Base-by-base conservation (phyloP, 1,284 basidiomycete species). In the Cerrena zonata region DNA sequence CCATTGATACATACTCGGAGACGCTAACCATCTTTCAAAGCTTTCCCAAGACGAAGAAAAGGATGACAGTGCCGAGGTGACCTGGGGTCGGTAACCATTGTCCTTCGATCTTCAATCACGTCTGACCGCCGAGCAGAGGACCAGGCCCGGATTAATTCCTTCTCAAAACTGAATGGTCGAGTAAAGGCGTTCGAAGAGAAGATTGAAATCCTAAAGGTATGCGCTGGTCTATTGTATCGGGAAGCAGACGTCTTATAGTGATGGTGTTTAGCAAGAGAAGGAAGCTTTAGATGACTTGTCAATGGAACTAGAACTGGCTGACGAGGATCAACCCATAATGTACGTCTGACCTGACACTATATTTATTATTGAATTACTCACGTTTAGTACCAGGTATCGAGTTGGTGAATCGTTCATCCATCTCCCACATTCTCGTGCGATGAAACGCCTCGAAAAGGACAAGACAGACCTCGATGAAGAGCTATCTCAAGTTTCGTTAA, bases 391-490 rank as follows among this genome's bases (percentile, higher is more conserved):
- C 58, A 92, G 90, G 58, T 98, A 97, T 75, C 89, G 85, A 68
- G 77, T 96, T 40, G 93, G 93, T 61, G 92, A 97, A 65, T 77
- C 91, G 0, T 97, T 95, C 69, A 75, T 96, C 25, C 84, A 90
- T 58, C 72, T 99, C 47, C 72, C 83, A 1, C 82, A 89, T 37
- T 54, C 74, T 0, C 80, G 79, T 7, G 94, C 94, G 0, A 73
- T 89, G 58, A 79, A 81, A 61, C 82, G 86, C 46, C 76, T 98
- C 5, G 83, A 86, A 65, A 75, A 69, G 40, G 91, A 95, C 61
- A 79, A 86, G 57, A 70, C 73, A 15, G 66, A 70, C 7, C 72
- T 93, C 26, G 79, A 87, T 24, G 58, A 64, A 1, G 78, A 86
- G 55, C 79, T 94, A 22, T 69, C 75, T 1, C 65, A 65, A 3